Evolutionary conservation across 495 filamentous ascomycete genomes (phyloP).

Genomic region (Chlorociboria aeruginascens): DNA sequence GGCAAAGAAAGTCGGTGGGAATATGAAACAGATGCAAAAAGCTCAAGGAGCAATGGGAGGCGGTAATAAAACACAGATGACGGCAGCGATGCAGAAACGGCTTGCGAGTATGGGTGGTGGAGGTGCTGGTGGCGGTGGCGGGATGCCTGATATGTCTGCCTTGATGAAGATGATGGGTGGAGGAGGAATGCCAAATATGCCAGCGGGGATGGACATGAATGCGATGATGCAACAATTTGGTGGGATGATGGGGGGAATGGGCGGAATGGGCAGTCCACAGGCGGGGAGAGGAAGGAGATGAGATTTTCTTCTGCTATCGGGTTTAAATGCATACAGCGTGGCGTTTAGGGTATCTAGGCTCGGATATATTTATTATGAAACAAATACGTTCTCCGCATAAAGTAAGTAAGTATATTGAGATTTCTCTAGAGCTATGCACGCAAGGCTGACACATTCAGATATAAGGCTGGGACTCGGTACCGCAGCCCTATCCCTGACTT

Average conservation of each 20-base stretch:
- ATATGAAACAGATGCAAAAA: slow-evolving; percentile 91
- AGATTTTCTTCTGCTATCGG: neutral
- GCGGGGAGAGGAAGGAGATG: slow-evolving; percentile 20
- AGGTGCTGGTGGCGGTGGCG: slow-evolving; percentile 37
- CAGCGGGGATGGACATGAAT: slow-evolving; percentile 67
- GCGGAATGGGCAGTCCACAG: slow-evolving; percentile 20
- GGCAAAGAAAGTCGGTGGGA: slow-evolving; percentile 97
- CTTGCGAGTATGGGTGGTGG: slow-evolving; percentile 82
- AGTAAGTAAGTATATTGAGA: too few relatives aligned
- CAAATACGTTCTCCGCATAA: too few relatives aligned
- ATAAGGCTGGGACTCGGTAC: too few relatives aligned
- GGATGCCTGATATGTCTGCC: slow-evolving; percentile 68
- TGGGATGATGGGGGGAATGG: slow-evolving; percentile 51
- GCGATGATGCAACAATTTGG: slow-evolving; percentile 81
- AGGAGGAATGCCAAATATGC: slow-evolving; percentile 32
- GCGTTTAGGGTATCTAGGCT: slow-evolving; percentile 5
- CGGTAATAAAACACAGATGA: slow-evolving; percentile 75
- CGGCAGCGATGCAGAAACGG: slow-evolving; percentile 95
- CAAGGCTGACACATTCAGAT: too few relatives aligned
- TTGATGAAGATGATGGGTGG: slow-evolving; percentile 81
- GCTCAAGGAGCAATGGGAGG: slow-evolving; percentile 86
- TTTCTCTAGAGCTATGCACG: too few relatives aligned
- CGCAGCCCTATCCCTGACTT: too few relatives aligned
- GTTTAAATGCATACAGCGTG: slow-evolving; percentile 9
- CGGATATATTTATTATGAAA: neutral